phyloP scores from a whole-genome alignment of 208 protist genomes.

The Acanthamoeba royreba region DNA sequence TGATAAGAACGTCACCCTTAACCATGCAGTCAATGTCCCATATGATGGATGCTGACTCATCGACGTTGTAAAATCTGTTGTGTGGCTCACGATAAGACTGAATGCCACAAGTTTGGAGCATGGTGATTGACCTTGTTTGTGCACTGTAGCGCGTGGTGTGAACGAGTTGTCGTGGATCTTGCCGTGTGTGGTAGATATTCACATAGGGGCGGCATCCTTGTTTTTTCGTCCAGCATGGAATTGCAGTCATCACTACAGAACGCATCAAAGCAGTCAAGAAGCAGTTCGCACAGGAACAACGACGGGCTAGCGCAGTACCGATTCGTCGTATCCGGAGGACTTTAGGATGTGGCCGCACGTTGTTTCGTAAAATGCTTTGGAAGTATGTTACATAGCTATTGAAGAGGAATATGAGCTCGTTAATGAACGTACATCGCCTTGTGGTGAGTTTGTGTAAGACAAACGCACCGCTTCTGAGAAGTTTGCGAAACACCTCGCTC shows the following conservation, averaged over 20 bases:
- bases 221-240: not conserved
- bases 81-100: not conserved
- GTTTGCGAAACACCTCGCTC: constrained; percentile 66
- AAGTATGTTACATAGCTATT: constrained; percentile 2
- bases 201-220: constrained; percentile 2
- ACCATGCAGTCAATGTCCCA: constrained; percentile 18
- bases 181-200: constrained; percentile 3
- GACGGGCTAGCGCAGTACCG: not conserved
- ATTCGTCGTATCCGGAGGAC: not conserved
- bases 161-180: not conserved
- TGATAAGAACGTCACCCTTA: constrained; percentile 16
- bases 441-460: not conserved
- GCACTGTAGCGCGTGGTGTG: not conserved
- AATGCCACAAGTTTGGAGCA: not conserved
- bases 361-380: not conserved
- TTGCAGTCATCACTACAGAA: not conserved
- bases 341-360: not conserved
- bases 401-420: not conserved
- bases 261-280: not conserved
- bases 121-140: not conserved
- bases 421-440: not conserved
- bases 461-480: constrained; percentile 52
- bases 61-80: not conserved
- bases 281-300: not conserved
- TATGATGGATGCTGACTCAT: not conserved